Base-by-base conservation (phyloP, 306 rosid species). In the Cyamopsis tetragonoloba region DNA sequence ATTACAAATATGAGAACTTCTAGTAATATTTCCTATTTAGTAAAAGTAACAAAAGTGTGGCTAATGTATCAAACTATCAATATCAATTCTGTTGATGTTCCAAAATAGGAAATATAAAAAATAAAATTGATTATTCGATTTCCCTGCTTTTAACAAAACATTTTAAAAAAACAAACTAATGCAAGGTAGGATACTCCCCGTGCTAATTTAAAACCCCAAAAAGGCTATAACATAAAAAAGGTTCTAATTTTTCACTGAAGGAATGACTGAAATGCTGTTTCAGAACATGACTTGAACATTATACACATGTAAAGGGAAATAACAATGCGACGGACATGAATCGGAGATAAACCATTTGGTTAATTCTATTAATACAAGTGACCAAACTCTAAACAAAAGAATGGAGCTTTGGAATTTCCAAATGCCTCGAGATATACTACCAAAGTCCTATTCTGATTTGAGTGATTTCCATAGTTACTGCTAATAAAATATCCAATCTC, bases 11-110 rank as follows among this genome's bases (percentile, higher is more conserved):
- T 47, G 49, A 27, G 27, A 57, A 12, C 6, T 24, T 23, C 31
- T 55, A 46, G 46, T 55, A 11, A 55, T 18, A 39, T 31, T 63
- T 49, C 72, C 61, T 22, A 74, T 74, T 63, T 22, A 42, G 73
- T 15, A 44, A 11, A 32, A 22, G 8, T 32, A 41, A 27, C 56
- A 27, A 27, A 42, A 51, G 63, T 24, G 24, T 18, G 62, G 41
- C 17, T 48, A 24, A 72, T 49, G 23, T 32, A 49, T 35, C 20
- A 17, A 26, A n/a, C n/a, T n/a, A n/a, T n/a, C n/a, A n/a, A n/a
- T n/a, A n/a, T n/a, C n/a, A 15, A 15, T 66, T 50, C 9, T 4
- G 42, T 39, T 42, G 17, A 37, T 38, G 10, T 34, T 20, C 31
- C 9, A 1, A 59, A 59, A 35, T 37, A 4, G 6, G 37, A 62